A percentile compares a stretch with the other conserved stretches of the same genome.
These are phyloP conservation scores for Cichorium intybus DNA, from an alignment of 140 eudicot genomes.

Conservation along the genomic window DNA sequence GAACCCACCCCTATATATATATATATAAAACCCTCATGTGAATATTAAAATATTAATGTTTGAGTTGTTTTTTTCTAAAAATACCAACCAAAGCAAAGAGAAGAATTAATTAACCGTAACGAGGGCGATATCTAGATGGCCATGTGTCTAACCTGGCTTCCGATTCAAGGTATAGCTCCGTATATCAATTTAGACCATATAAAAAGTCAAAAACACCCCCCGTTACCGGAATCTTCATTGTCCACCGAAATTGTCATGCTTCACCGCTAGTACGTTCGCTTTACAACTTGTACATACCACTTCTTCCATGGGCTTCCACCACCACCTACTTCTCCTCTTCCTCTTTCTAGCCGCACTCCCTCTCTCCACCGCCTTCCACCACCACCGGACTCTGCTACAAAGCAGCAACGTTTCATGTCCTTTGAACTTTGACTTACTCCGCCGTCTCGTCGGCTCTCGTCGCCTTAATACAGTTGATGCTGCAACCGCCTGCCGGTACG, in stretches of 20 bases:
- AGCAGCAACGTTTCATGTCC: constrained; percentile 58
- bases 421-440: constrained; percentile 49
- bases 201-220: constrained; percentile 28
- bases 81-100: not conserved
- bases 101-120: not conserved
- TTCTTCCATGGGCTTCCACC: constrained; percentile 16
- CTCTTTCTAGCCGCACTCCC: constrained; percentile 12
- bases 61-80: not conserved
- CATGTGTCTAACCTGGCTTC: constrained; percentile 18
- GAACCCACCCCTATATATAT: too few species aligned
- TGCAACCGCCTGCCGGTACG: constrained; percentile 49
- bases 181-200: not conserved
- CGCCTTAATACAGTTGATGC: constrained; percentile 22
- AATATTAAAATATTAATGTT: not conserved
- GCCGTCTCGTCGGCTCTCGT: constrained; percentile 28
- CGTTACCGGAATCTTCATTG: constrained; percentile 13
- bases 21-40: not conserved
- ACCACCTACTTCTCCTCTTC: constrained; percentile 5
- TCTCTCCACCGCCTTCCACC: constrained; percentile 20
- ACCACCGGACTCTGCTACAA: constrained; percentile 40
- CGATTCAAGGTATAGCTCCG: constrained; percentile 12
- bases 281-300: constrained; percentile 15
- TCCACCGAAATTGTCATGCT: not conserved
- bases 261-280: constrained; percentile 28
- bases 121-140: constrained; percentile 18